Base-by-base conservation (phyloP, 352 stramenopile genomes). In the Phytophthora capsici region DNA sequence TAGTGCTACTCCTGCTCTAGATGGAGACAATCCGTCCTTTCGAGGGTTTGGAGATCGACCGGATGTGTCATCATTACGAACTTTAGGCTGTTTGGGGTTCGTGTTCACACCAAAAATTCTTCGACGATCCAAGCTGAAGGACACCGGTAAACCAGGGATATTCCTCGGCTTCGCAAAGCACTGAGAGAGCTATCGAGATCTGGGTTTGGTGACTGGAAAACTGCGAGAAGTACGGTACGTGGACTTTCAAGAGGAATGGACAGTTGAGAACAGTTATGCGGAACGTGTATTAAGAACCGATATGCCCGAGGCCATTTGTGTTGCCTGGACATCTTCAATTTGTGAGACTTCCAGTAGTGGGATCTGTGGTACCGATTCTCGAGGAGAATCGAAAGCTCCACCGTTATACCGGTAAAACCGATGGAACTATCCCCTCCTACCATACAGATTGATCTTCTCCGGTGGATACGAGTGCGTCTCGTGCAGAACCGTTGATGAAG, bases 381-480 rank as follows among this genome's bases (percentile, higher is more conserved):
- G 25, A 28, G 4, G 25, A 28, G 25, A 28, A 28, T 28, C 25
- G 25, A 28, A 28, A 63, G 36, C 56, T 44, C 56, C 34, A 22
- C 56, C 56, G 45, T 63, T 49, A 45, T 36, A 45, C 56, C 36
- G 44, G 56, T 56, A 8, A 50, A n/a, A 6, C 38, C 23, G 1
- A 2, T 62, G 14, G n/a, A n/a, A n/a, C n/a, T n/a, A n/a, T n/a
- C n/a, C n/a, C n/a, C 26, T 36, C 16, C 7, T 26, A 26, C 48
- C 14, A 43, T 4, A 23, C 38, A 50, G 26, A 59, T 50, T 38
- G 22, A 10, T n/a, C 8, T 22, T 20, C 37, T 57, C 36, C 46
- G 46, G 56, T 30, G 5, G 32, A 19, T 16, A 10, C 37, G 16
- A 34, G 37, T 54, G 47, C 16, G 37, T 22, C 44, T 41, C 19